Evolutionary conservation across 1,284 basidiomycete genomes (phyloP).

Genomic region (Cryptococcus jaspeensis): DNA sequence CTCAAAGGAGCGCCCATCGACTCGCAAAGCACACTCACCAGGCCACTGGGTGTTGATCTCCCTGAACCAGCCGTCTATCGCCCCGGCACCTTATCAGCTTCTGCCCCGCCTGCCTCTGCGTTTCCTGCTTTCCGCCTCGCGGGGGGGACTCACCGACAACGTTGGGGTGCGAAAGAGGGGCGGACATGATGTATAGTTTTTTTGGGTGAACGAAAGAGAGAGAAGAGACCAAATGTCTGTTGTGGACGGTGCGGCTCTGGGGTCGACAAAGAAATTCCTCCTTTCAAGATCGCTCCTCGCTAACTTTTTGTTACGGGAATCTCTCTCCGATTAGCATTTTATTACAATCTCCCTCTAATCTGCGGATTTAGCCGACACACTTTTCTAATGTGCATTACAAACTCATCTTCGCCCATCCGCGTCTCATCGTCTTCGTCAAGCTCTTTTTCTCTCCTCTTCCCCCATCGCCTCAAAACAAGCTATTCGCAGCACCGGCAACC

Average conservation of each 20-base stretch:
- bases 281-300: neutral
- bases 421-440: too few relatives aligned
- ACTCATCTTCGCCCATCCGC: too few relatives aligned
- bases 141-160: slow-evolving; percentile 14
- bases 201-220: neutral
- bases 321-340: too few relatives aligned
- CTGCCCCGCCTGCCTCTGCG: neutral
- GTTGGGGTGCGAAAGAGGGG: slow-evolving; percentile 17
- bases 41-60: slow-evolving; percentile 98
- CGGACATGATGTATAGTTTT: slow-evolving; percentile 15
- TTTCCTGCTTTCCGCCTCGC: neutral
- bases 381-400: too few relatives aligned
- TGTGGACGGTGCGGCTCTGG: too few relatives aligned
- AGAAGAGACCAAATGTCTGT: neutral
- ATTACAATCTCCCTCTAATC: too few relatives aligned
- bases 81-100: neutral
- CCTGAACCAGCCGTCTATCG: slow-evolving; percentile 91
- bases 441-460: too few relatives aligned
- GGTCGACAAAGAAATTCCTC: neutral
- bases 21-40: slow-evolving; percentile 53
- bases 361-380: too few relatives aligned
- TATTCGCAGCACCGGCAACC: too few relatives aligned
- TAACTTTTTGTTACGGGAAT: neutral
- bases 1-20: slow-evolving; percentile 1
- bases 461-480: too few relatives aligned